Evolutionary conservation across 2,329 filamentous ascomycete genomes (phyloP), one percentile per base, ranked within the genome.

Genomic region (Ustilaginoidea virens): DNA sequence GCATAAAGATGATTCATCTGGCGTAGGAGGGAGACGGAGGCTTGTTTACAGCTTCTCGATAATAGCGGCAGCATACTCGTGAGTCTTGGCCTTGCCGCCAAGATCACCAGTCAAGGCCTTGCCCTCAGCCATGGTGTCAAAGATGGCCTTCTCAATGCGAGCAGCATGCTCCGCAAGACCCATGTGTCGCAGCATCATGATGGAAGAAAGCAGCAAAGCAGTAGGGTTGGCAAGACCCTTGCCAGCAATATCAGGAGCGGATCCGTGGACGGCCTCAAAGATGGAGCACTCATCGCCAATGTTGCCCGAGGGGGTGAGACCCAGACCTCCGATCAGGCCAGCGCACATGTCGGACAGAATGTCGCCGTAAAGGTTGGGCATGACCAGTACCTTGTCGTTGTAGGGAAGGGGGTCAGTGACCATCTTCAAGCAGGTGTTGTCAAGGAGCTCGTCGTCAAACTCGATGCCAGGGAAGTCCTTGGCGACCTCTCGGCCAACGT

Each of bases 101-200:
- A 98, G 67, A 60, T 98, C 90, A 48, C 90, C 87, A 19, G 90
- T 98, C 57, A 98, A 74, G 37, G 74, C 66, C 78, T 94, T 94
- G 64, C 90, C 90, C 69, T 98, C 86, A 36, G 85, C 79, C 42
- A 98, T 71, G 36, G 86, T 92, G 55, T 80, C 81, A 58, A 98
- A 96, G 51, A 87, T 92, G 42, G 90, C 90, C 59, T 73, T 80
- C 69, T 96, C 82, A 52, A 98, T 96, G 56, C 74, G 76, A 55
- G 66, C 57, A 43, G 90, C 90, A 56, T 96, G 75, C 39, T 82
- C 69, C 56, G 63, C 75, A 40, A 98, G 69, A 49, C 80, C 76
- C 87, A 98, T 96, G 65, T 98, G 90, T 60, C 90, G 78, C 69
- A 98, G 64, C 90, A 98, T 96, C 90, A 98, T 96, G 66, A 96